phyloP scores from a whole-genome alignment of 495 filamentous ascomycete genomes.

The Friedmanniomyces endolithicus region DNA sequence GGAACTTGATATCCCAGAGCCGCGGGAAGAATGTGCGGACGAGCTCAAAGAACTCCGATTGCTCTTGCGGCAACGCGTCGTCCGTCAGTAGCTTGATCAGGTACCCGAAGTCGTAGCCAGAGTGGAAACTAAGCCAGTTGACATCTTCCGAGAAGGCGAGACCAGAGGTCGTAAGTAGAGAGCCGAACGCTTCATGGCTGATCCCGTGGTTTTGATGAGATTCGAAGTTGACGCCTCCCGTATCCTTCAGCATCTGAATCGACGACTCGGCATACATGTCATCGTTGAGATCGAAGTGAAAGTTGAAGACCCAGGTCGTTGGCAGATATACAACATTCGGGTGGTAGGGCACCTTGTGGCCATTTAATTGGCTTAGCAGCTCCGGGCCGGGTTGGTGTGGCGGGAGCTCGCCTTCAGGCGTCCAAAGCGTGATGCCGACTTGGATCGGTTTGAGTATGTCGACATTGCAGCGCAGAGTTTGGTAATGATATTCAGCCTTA shows the following conservation, averaged over 20 bases:
- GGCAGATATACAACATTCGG: constrained; percentile 53
- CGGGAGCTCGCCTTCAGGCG: constrained; percentile 71
- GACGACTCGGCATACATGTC: constrained; percentile 96
- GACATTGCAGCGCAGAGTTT: constrained; percentile 92
- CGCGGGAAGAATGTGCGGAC: constrained; percentile 85
- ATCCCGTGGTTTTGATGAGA: constrained; percentile 80
- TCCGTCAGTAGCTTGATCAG: constrained; percentile 82
- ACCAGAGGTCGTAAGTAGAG: constrained; percentile 79
- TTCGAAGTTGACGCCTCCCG: constrained; percentile 77
- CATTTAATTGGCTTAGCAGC: constrained; percentile 34
- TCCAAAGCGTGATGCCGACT: constrained; percentile 85
- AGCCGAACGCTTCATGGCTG: constrained; percentile 74
- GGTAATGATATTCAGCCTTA: constrained; percentile 97
- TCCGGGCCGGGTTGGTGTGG: constrained; percentile 50
- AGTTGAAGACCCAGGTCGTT: constrained; percentile 98
- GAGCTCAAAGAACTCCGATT: constrained; percentile 69
- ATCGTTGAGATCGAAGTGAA: constrained; percentile 81
- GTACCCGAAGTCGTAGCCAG: constrained; percentile 98
- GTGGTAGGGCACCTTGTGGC: constrained; percentile 30
- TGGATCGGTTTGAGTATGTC: constrained; percentile 95
- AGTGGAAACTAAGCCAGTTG: constrained; percentile 93
- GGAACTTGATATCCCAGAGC: constrained; percentile 91
- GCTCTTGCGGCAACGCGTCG: constrained; percentile 69
- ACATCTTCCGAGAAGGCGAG: constrained; percentile 80
- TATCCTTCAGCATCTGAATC: constrained; percentile 63